Evolutionary conservation across 164 flowering plant genomes (phyloP).

Genomic region (Magnolia changhungtana): DNA sequence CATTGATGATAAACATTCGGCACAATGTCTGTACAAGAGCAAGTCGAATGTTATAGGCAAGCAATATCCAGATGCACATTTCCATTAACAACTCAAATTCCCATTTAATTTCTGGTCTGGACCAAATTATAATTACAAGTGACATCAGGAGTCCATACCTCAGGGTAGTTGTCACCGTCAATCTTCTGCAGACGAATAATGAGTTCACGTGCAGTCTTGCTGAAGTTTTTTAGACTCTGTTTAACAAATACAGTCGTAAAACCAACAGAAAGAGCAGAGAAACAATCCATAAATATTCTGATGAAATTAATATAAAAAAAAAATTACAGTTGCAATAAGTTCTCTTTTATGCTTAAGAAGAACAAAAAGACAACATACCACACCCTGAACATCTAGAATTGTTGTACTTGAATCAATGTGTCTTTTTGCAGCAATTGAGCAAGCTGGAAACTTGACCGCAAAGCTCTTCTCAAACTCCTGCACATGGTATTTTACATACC

Average conservation of each 20-base stretch:
- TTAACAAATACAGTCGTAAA: neutral
- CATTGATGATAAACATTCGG: slow-evolving; percentile 93
- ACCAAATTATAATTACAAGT: neutral
- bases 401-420: slow-evolving; percentile 70
- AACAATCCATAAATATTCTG: neutral
- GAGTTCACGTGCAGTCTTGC: slow-evolving; percentile 74
- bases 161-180: slow-evolving; percentile 91
- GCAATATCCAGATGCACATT: neutral
- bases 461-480: slow-evolving; percentile 73
- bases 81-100: neutral
- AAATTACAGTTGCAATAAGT: neutral
- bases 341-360: neutral
- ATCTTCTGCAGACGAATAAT: slow-evolving; percentile 74
- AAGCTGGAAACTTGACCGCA: slow-evolving; percentile 71
- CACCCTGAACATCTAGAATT: slow-evolving; percentile 78
- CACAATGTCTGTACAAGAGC: slow-evolving; percentile 56
- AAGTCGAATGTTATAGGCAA: neutral
- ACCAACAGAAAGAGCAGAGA: neutral
- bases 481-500: slow-evolving; percentile 72
- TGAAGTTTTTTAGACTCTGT: slow-evolving; percentile 65
- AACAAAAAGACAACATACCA: slow-evolving; percentile 36
- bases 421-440: slow-evolving; percentile 72
- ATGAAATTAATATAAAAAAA: neutral
- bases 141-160: slow-evolving; percentile 35
- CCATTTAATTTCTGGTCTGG: neutral